phyloP scores from a whole-genome alignment of 2,329 filamentous ascomycete genomes.

The Fusarium duplospermum region DNA sequence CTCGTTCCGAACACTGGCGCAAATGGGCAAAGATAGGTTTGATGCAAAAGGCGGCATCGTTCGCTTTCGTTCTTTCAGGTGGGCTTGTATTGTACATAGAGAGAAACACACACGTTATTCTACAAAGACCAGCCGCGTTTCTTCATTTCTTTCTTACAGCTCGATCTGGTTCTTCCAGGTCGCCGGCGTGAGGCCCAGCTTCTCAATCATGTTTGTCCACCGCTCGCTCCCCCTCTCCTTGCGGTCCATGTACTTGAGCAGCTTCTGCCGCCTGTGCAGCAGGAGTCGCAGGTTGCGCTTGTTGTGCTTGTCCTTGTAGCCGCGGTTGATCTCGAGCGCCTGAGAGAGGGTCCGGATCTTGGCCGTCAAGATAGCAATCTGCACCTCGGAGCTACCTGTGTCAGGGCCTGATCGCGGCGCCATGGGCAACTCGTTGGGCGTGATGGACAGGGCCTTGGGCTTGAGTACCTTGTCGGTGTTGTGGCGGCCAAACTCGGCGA shows the following conservation, averaged over 20 bases:
- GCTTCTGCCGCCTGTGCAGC: constrained; percentile 89
- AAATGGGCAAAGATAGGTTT: constrained; percentile 45
- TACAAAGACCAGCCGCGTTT: constrained; percentile 49
- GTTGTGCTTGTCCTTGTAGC: constrained; percentile 91
- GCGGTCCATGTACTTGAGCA: constrained; percentile 85
- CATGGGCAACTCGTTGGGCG: constrained; percentile 54
- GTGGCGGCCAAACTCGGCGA: constrained; percentile 91
- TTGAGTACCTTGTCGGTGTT: constrained; percentile 80
- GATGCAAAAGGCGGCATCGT: constrained; percentile 43
- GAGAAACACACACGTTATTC: constrained; percentile 56
- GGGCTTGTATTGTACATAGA: constrained; percentile 63
- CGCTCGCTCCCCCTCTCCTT: constrained; percentile 92
- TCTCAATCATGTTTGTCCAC: constrained; percentile 88
- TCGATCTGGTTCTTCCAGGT: constrained; percentile 91
- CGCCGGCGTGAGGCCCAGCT: constrained; percentile 85
- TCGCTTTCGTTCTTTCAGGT: constrained; percentile 44
- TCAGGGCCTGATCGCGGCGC: constrained; percentile 81
- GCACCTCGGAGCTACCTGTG: constrained; percentile 96
- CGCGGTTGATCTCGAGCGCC: constrained; percentile 73
- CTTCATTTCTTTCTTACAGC: constrained; percentile 39
- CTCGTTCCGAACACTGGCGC: constrained; percentile 48
- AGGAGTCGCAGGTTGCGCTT: constrained; percentile 89
- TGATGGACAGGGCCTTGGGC: constrained; percentile 66
- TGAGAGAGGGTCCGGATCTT: constrained; percentile 88
- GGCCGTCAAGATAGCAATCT: constrained; percentile 92